These are phyloP conservation scores for Larix sibirica DNA, from an alignment of 83 land plant genomes.

Conservation along the genomic window DNA sequence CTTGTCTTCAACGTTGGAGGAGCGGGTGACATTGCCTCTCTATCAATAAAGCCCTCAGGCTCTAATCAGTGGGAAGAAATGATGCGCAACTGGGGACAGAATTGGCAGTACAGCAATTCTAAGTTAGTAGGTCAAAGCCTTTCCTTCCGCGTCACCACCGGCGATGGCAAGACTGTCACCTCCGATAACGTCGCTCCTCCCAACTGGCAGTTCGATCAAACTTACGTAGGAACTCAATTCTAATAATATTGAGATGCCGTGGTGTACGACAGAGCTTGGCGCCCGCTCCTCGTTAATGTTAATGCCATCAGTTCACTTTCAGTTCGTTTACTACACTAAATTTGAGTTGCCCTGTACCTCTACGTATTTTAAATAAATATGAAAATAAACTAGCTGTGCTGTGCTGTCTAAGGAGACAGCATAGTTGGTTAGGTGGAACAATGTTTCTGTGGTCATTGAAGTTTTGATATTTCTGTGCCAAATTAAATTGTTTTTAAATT, in stretches of 20 bases:
- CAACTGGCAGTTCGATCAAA: slow-evolving; percentile 33
- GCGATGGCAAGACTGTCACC: slow-evolving; percentile 28
- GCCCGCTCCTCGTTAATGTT: too few species aligned
- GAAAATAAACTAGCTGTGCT: too few species aligned
- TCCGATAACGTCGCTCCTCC: slow-evolving; percentile 31
- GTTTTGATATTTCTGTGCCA: too few species aligned
- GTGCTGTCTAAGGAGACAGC: too few species aligned
- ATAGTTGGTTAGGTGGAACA: too few species aligned
- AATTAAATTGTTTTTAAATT: too few species aligned
- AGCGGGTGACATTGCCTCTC: slow-evolving; percentile 29
- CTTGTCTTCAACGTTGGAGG: slow-evolving; percentile 43
- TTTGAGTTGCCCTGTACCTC: too few species aligned
- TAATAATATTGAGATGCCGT: neutral
- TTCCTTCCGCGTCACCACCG: slow-evolving; percentile 31
- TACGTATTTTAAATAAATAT: too few species aligned
- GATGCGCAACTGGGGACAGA: slow-evolving; percentile 44
- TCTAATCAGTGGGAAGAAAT: slow-evolving; percentile 21
- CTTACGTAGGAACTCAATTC: slow-evolving; percentile 27
- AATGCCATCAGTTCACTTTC: too few species aligned
- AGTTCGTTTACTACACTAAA: too few species aligned
- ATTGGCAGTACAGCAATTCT: slow-evolving; percentile 9
- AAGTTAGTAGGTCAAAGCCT: slow-evolving; percentile 19
- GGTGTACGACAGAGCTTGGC: too few species aligned
- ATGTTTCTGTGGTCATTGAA: too few species aligned
- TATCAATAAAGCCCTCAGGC: slow-evolving; percentile 15